These are phyloP conservation scores for Helotiales sp. DNA, from an alignment of 2,329 filamentous ascomycete genomes.

Conservation along the genomic window DNA sequence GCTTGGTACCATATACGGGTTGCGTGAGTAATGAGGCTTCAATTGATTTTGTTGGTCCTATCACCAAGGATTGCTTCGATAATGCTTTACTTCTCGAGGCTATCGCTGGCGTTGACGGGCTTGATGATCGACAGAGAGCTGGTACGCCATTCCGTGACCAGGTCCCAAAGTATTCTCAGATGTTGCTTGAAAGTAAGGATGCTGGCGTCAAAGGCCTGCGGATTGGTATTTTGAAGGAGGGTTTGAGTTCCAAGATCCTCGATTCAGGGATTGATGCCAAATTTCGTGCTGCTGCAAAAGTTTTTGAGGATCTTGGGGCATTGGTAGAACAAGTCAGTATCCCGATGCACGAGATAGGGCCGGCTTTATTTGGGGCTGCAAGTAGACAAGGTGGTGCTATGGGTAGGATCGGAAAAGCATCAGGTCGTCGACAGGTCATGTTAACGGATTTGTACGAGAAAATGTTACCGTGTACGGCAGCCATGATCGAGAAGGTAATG, in stretches of 20 bases:
- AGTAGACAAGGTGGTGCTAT: slow-evolving; percentile 21
- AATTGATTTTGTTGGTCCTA: slow-evolving; percentile 51
- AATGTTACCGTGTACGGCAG: slow-evolving; percentile 19
- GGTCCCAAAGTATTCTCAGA: slow-evolving; percentile 20
- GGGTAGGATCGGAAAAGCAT: slow-evolving; percentile 18
- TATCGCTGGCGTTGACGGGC: slow-evolving; percentile 48
- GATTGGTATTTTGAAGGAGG: slow-evolving; percentile 47
- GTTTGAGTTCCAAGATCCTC: slow-evolving; percentile 41
- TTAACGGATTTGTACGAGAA: slow-evolving; percentile 24
- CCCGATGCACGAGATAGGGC: slow-evolving; percentile 41
- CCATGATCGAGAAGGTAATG: slow-evolving; percentile 19
- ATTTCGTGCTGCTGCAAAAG: slow-evolving; percentile 43
- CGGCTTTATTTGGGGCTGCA: slow-evolving; percentile 19
- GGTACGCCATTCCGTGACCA: slow-evolving; percentile 30
- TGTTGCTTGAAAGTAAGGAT: slow-evolving; percentile 18
- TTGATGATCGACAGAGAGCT: slow-evolving; percentile 47
- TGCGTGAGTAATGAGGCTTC: slow-evolving; percentile 50
- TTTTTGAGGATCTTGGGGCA: slow-evolving; percentile 48
- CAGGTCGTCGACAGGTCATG: slow-evolving; percentile 23
- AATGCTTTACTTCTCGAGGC: slow-evolving; percentile 44
- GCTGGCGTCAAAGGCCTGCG: slow-evolving; percentile 35
- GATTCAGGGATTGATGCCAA: slow-evolving; percentile 39
- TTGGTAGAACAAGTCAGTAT: slow-evolving; percentile 50
- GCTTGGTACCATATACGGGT: slow-evolving; percentile 28
- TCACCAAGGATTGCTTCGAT: slow-evolving; percentile 43